A percentile compares a stretch with the other conserved stretches of the same genome.
Evolutionary conservation across 257 asterid species (phyloP).

Genomic region (Solanum okadae): DNA sequence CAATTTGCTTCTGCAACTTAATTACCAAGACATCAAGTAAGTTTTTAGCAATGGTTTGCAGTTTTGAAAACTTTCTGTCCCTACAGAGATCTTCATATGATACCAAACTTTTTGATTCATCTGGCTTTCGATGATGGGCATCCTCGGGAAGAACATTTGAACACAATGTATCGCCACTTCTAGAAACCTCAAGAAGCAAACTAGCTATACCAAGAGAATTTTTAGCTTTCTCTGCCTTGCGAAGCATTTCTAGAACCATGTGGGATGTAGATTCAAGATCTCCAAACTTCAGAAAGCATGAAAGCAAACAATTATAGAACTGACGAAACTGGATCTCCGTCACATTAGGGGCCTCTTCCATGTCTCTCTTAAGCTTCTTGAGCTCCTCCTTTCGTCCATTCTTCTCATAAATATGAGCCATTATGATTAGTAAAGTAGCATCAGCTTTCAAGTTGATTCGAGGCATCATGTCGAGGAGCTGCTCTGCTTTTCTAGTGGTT

Average conservation of each 20-base stretch:
- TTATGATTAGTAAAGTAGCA: slow-evolving; percentile 47
- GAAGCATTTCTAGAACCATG: slow-evolving; percentile 91
- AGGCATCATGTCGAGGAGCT: slow-evolving; percentile 91
- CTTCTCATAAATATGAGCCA: slow-evolving; percentile 77
- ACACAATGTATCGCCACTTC: slow-evolving; percentile 1
- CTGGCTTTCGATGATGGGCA: slow-evolving; percentile 12
- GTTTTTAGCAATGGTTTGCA: slow-evolving; percentile 53
- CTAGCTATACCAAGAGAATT: slow-evolving; percentile 56
- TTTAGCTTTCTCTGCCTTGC: slow-evolving; percentile 66
- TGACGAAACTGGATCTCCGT: slow-evolving; percentile 66
- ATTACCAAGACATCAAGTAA: slow-evolving; percentile 39
- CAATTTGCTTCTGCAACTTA: slow-evolving; percentile 57
- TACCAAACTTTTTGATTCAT: slow-evolving; percentile 11
- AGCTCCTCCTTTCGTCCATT: slow-evolving; percentile 83
- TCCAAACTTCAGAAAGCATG: slow-evolving; percentile 75
- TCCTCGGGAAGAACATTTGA: slow-evolving; percentile 4
- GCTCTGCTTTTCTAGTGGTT: slow-evolving; percentile 87
- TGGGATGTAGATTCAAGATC: slow-evolving; percentile 67
- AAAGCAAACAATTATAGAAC: slow-evolving; percentile 66
- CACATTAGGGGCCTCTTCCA: slow-evolving; percentile 57
- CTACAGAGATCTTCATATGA: slow-evolving; percentile 45
- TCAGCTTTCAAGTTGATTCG: slow-evolving; percentile 65
- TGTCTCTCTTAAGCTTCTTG: slow-evolving; percentile 67
- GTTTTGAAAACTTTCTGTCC: slow-evolving; percentile 49
- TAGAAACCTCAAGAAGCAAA: slow-evolving; percentile 30